Evolutionary conservation across 176 grass and related monocot species (phyloP).

Genomic region (Ananas comosus): DNA sequence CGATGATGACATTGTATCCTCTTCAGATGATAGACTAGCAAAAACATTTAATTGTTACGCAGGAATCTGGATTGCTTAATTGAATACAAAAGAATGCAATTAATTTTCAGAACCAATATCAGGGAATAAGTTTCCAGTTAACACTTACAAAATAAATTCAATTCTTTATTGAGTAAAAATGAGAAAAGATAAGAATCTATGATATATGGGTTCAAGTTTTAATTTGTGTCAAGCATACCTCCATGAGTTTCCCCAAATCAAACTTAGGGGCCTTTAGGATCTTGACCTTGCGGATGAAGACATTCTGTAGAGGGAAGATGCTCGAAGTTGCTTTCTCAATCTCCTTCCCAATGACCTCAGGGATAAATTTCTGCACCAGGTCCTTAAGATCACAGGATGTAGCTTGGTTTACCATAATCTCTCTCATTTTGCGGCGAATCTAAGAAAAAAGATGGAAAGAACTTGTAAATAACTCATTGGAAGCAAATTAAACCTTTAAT

Average conservation of each 20-base stretch:
- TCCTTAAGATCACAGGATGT: conserved; percentile 81
- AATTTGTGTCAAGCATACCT: conserved; percentile 31
- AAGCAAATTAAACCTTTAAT: not conserved
- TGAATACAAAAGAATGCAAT: no score
- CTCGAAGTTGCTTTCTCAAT: conserved; percentile 84
- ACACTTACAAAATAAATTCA: not conserved
- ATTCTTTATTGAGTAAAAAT: not conserved
- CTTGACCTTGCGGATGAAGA: conserved; percentile 92
- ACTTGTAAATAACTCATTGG: not conserved
- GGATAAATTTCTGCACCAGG: conserved; percentile 79
- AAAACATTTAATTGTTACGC: no score
- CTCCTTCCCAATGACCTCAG: conserved; percentile 85
- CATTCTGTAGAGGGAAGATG: conserved; percentile 78
- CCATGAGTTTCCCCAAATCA: conserved; percentile 89
- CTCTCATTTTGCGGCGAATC: conserved; percentile 93
- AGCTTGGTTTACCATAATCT: conserved; percentile 86
- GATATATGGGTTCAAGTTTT: not conserved
- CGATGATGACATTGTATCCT: no score
- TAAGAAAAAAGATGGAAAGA: not conserved
- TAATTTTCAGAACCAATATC: no score
- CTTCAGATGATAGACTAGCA: no score
- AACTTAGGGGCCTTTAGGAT: conserved; percentile 90
- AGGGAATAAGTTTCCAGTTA: no score
- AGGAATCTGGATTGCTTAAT: no score
- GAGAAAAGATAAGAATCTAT: not conserved